A percentile compares a stretch with the other conserved stretches of the same genome.
These are phyloP conservation scores for Aspergillus aculeatus DNA, from an alignment of 2,329 filamentous ascomycete species.

Conservation along the genomic window DNA sequence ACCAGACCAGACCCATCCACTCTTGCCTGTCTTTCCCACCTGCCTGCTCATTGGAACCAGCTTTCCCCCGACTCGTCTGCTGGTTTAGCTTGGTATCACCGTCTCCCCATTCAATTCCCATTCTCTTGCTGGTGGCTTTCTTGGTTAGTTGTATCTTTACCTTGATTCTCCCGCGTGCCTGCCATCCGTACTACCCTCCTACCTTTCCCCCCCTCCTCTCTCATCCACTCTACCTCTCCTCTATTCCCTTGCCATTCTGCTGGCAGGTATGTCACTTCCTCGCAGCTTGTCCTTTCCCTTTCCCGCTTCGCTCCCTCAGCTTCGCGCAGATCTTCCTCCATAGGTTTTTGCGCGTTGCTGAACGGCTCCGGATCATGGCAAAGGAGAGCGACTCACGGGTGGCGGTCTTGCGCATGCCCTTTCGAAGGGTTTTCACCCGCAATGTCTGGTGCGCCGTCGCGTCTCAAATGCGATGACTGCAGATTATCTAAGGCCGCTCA, in stretches of 20 bases:
- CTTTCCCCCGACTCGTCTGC: conserved; percentile 2
- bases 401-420: conserved; percentile 14
- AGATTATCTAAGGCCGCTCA: not conserved
- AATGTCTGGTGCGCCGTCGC: conserved; percentile 17
- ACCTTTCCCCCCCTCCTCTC: conserved; percentile 5
- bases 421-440: conserved; percentile 6
- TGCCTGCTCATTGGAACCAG: conserved; percentile 16
- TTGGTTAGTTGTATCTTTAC: conserved; percentile 20
- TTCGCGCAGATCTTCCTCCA: conserved; percentile 9
- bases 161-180: conserved; percentile 4
- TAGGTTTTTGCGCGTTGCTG: not conserved
- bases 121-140: conserved; percentile 8
- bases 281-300: not conserved
- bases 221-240: not conserved
- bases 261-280: conserved; percentile 1
- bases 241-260: not conserved
- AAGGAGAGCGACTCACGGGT: not conserved
- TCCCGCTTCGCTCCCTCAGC: not conserved
- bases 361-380: not conserved
- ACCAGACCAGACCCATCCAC: conserved; percentile 20
- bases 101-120: conserved; percentile 5
- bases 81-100: conserved; percentile 9
- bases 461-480: conserved; percentile 11
- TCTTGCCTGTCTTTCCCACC: conserved; percentile 11
- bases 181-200: not conserved